Percentiles rank a stretch among this genome's conserved stretches.
Conservation (phyloP, 148 eudicot genomes). For the Camellia lanceoleosa region DNA sequence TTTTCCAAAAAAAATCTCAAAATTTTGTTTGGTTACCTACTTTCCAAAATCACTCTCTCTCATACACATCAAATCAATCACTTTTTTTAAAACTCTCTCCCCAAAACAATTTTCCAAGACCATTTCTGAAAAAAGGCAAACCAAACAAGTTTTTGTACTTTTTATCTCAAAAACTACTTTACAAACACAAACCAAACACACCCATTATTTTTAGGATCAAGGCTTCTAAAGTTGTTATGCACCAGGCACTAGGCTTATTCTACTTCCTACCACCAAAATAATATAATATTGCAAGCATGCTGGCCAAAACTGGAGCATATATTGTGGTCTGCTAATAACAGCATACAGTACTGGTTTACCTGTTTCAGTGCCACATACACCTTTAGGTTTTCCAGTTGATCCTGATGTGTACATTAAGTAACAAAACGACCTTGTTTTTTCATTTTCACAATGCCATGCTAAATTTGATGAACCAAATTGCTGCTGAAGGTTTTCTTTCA, state of each 20-base stretch:
- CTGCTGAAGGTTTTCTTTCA: conserved; percentile 37
- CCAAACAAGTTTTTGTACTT: too few species aligned
- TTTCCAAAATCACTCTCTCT: too few species aligned
- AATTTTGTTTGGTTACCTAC: too few species aligned
- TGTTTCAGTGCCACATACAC: conserved; percentile 83
- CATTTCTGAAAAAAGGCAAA: too few species aligned
- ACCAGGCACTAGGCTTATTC: neutral
- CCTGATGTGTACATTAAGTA: conserved; percentile 95
- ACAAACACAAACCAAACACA: too few species aligned
- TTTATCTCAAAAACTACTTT: too few species aligned
- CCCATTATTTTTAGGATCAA: neutral
- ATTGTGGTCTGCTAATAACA: neutral
- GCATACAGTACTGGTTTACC: conserved; percentile 34
- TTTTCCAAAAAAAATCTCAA: too few species aligned
- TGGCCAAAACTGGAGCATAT: neutral
- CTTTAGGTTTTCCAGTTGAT: conserved; percentile 87
- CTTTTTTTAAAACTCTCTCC: too few species aligned
- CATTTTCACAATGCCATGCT: conserved; percentile 68
- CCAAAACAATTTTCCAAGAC: too few species aligned
- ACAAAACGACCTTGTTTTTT: conserved; percentile 48
- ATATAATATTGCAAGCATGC: neutral
- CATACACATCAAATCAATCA: too few species aligned
- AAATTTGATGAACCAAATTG: conserved; percentile 33
- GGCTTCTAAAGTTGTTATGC: neutral
- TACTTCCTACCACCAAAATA: neutral